Evolutionary conservation across 164 flowering plant species (phyloP), one percentile per base, ranked within the genome.

Genomic region (Macadamia tetraphylla): DNA sequence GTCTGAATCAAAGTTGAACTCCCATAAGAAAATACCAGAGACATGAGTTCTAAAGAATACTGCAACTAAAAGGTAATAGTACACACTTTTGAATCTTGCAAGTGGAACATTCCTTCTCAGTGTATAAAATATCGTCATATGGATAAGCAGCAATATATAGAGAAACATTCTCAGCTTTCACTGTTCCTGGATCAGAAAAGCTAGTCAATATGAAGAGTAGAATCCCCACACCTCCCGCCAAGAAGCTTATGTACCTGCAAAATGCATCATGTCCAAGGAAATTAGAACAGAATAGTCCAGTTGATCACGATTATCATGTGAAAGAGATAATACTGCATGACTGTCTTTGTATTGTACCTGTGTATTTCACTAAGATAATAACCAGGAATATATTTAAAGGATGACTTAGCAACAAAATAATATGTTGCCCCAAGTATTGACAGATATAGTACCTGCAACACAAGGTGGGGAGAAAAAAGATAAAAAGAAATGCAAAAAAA

Each of bases 181-280:
- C 88, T 58, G 86, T 89, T 76, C 99, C 99, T 44, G 99, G 97
- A 82, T 94, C 99, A 79, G 97, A 87, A 79, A 88, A 92, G 88
- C 99, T 92, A 62, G 97, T 87, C 84, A 92, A 82, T 69, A 90
- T 70, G 79, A 94, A 94, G 65, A 94, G 91, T 43, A 86, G 48
- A 72, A 88, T 62, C 73, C 99, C 99, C 53, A 90, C 82, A 78
- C 77, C 86, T 77, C 86, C 96, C 44, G 86, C 99, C 82, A 88
- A 67, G 55, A 87, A 71, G 85, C 97, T 92, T 72, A 77, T 84
- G 80, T 87, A 90, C 86, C 99, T 94, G 84, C 82, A 84, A 72
- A 29, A 66, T 61, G 67, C 32, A 49, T 30, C 55, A 73, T n/a
- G 59, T 17, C 48, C 3, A 63, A 64, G 62, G 44, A 56, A 60